These are phyloP conservation scores for Candida koratica DNA, from an alignment of 805 yeast species.

Conservation along the genomic window DNA sequence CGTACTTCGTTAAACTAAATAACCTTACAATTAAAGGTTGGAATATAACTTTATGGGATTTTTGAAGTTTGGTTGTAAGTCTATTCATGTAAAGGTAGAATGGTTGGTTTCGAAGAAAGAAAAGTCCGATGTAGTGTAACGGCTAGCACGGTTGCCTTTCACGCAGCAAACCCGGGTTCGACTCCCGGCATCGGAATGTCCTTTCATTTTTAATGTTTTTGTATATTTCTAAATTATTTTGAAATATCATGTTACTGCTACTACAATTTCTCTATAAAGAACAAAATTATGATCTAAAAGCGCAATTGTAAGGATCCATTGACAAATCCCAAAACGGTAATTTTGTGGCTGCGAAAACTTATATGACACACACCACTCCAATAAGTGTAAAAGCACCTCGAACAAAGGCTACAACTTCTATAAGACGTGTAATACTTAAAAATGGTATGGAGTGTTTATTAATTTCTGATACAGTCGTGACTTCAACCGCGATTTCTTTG, in stretches of 20 bases:
- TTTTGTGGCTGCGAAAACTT: constrained; percentile 9
- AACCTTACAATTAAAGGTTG: too few relatives aligned
- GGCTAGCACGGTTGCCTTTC: constrained; percentile 54
- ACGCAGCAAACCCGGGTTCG: constrained; percentile 70
- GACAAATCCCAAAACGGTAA: constrained; percentile 7
- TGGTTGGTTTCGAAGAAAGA: too few relatives aligned
- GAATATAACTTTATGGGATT: too few relatives aligned
- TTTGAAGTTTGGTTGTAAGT: too few relatives aligned
- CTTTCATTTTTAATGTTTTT: not conserved
- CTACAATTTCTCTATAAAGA: too few relatives aligned
- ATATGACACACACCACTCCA: constrained; percentile 1
- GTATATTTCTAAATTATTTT: too few relatives aligned
- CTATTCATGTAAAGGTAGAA: too few relatives aligned
- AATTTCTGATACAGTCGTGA: constrained; percentile 70
- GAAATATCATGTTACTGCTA: too few relatives aligned
- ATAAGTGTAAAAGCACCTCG: constrained; percentile 27
- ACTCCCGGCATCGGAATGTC: constrained; percentile 76
- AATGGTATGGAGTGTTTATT: constrained; percentile 69
- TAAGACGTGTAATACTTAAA: constrained; percentile 48
- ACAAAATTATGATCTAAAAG: too few relatives aligned
- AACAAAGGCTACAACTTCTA: constrained; percentile 34
- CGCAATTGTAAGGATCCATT: constrained; percentile 9
- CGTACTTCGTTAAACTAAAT: too few relatives aligned
- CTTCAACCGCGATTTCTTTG: constrained; percentile 63
- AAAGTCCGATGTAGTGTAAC: constrained; percentile 48